Conservation (phyloP, 2,329 filamentous ascomycete genomes). For the Phialemoniopsis sp. region DNA sequence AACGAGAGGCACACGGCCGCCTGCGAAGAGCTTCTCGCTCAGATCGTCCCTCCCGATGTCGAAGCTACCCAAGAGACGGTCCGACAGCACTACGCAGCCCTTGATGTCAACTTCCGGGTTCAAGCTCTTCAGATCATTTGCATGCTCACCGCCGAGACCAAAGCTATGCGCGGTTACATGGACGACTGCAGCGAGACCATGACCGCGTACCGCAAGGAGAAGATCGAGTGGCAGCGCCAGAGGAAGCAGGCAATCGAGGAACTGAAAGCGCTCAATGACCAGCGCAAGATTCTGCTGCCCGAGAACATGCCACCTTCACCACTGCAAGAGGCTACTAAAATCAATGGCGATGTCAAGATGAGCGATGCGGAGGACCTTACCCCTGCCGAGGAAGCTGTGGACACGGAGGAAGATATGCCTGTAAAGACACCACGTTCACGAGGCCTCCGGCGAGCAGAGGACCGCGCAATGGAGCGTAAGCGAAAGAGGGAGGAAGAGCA, state of each 20-base stretch:
- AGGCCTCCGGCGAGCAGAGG: slow-evolving; percentile 57
- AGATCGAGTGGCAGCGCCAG: slow-evolving; percentile 85
- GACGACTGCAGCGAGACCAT: slow-evolving; percentile 90
- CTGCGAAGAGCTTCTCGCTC: slow-evolving; percentile 75
- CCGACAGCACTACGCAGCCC: slow-evolving; percentile 62
- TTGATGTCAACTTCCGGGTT: slow-evolving; percentile 81
- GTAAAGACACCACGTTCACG: slow-evolving; percentile 46
- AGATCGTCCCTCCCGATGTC: slow-evolving; percentile 74
- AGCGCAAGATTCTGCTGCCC: slow-evolving; percentile 68
- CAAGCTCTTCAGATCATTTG: slow-evolving; percentile 80
- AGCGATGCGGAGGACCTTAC: slow-evolving; percentile 60
- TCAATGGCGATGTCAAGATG: slow-evolving; percentile 58
- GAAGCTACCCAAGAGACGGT: slow-evolving; percentile 76
- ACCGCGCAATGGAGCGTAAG: slow-evolving; percentile 71
- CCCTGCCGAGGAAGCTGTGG: slow-evolving; percentile 56
- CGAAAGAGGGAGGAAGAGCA: slow-evolving; percentile 69
- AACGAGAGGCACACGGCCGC: slow-evolving; percentile 62
- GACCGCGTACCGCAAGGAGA: slow-evolving; percentile 92
- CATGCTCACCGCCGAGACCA: slow-evolving; percentile 81
- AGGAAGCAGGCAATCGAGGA: slow-evolving; percentile 68
- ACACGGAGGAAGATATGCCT: slow-evolving; percentile 57
- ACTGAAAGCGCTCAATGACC: slow-evolving; percentile 64
- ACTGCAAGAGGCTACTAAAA: slow-evolving; percentile 41
- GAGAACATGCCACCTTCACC: slow-evolving; percentile 68
- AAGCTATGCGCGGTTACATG: slow-evolving; percentile 81